These are phyloP conservation scores for Pyrus betulifolia DNA, from an alignment of 306 rosid genomes.

Conservation along the genomic window DNA sequence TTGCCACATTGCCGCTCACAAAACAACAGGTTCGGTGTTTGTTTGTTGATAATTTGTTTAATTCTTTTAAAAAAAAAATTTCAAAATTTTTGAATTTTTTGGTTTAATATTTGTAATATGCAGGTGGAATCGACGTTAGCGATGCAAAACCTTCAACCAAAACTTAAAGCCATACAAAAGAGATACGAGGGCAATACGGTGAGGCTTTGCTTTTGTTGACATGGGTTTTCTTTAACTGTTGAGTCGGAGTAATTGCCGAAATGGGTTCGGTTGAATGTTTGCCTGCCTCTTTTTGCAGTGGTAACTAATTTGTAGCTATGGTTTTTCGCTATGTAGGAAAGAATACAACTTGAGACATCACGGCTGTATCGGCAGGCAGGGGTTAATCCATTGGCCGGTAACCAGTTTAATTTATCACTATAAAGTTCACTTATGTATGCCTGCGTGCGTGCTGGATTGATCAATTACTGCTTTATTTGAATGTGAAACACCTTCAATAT, in stretches of 20 bases:
- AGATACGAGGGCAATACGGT: conserved; percentile 98
- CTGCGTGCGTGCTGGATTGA: neutral
- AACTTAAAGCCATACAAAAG: conserved; percentile 92
- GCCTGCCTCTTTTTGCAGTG: neutral
- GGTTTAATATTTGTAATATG: conserved; percentile 8
- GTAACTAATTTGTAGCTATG: neutral
- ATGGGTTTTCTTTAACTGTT: neutral
- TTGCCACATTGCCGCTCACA: conserved; percentile 76
- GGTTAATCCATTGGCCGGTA: conserved; percentile 97
- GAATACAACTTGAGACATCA: conserved; percentile 99
- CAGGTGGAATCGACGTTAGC: conserved; percentile 96
- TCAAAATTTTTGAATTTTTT: neutral
- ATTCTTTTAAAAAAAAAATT: neutral
- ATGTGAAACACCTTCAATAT: neutral
- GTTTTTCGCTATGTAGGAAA: conserved; percentile 62
- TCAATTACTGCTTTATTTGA: neutral
- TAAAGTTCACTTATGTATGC: neutral
- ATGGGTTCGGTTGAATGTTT: neutral
- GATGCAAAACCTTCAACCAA: conserved; percentile 98
- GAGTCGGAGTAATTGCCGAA: conserved; percentile 16
- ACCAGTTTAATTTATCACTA: neutral
- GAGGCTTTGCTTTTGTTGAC: conserved; percentile 22
- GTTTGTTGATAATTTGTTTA: neutral
- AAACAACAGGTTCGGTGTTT: conserved; percentile 74
- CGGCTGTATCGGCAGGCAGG: conserved; percentile 90